Percentiles rank a stretch among this genome's conserved stretches.
phyloP scores from a whole-genome alignment of 73 alveolate species.

The Durusdinium trenchii region DNA sequence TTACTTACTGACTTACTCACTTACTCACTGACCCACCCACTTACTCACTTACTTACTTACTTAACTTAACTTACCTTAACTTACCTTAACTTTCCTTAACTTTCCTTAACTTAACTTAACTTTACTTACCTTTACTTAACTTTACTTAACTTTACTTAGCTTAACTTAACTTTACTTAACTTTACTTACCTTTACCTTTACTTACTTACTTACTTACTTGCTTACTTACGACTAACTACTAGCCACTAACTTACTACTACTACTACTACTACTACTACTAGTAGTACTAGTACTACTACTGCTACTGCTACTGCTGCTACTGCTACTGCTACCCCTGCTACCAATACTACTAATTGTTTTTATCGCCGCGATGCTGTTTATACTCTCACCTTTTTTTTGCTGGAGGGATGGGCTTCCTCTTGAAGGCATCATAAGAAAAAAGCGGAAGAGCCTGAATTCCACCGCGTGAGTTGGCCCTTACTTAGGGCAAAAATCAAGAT shows the following conservation, averaged over 20 bases:
- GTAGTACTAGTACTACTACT: no score
- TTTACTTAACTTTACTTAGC: not conserved
- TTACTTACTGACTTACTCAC: not conserved
- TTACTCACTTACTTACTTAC: not conserved
- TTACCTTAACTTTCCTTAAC: not conserved
- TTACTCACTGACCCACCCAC: not conserved
- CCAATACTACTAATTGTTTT: no score
- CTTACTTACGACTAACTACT: not conserved
- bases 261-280: no score
- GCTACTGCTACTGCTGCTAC: no score
- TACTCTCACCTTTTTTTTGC: no score
- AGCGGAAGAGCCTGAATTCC: no score
- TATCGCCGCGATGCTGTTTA: no score
- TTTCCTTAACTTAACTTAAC: not conserved
- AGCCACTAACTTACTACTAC: not conserved
- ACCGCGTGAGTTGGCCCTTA: no score
- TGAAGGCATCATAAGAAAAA: no score
- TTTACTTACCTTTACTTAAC: not conserved
- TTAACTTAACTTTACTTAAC: not conserved
- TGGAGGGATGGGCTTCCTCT: no score
- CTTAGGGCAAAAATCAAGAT: no score
- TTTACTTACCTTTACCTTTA: not conserved
- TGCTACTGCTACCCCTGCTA: no score
- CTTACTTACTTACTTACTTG: not conserved
- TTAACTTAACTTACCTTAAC: not conserved